A percentile compares a stretch with the other conserved stretches of the same genome.
phyloP scores from a whole-genome alignment of 208 protist genomes.

The Leishmania aethiopica region DNA sequence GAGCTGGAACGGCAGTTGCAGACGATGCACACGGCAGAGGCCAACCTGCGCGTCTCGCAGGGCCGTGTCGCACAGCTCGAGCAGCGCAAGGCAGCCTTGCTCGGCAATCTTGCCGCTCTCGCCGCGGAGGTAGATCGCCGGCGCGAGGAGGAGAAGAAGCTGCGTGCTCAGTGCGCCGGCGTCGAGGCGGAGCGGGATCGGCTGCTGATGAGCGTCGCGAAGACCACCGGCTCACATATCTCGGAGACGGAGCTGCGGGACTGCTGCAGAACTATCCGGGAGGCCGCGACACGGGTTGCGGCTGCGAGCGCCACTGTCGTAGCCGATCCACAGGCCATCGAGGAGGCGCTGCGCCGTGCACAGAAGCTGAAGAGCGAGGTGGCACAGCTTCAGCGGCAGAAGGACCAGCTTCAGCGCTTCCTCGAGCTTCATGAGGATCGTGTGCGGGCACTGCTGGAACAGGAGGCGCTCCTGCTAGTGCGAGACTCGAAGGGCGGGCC shows the following conservation, averaged over 20 bases:
- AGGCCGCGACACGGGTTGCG: conserved; percentile 55
- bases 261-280: conserved; percentile 56
- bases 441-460: conserved; percentile 54
- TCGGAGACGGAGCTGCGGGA: conserved; percentile 40
- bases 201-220: conserved; percentile 38
- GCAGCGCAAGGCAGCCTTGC: conserved; percentile 40
- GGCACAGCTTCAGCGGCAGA: conserved; percentile 67
- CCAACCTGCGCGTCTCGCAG: conserved; percentile 41
- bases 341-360: conserved; percentile 52
- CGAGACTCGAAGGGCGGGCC: neutral
- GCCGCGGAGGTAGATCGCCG: conserved; percentile 53
- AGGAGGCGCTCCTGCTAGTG: conserved; percentile 36
- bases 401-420: conserved; percentile 72
- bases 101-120: conserved; percentile 48
- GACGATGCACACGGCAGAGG: conserved; percentile 42
- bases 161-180: conserved; percentile 57
- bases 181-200: conserved; percentile 73
- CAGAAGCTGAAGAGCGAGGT: conserved; percentile 82
- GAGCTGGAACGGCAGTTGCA: conserved; percentile 45
- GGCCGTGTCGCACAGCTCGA: conserved; percentile 63
- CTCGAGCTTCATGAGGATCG: conserved; percentile 67
- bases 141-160: conserved; percentile 57
- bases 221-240: conserved; percentile 14
- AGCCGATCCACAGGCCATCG: conserved; percentile 62
- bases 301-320: conserved; percentile 68